Base-by-base conservation (phyloP, 176 grass and related monocot species). In the Aechmea fasciata region DNA sequence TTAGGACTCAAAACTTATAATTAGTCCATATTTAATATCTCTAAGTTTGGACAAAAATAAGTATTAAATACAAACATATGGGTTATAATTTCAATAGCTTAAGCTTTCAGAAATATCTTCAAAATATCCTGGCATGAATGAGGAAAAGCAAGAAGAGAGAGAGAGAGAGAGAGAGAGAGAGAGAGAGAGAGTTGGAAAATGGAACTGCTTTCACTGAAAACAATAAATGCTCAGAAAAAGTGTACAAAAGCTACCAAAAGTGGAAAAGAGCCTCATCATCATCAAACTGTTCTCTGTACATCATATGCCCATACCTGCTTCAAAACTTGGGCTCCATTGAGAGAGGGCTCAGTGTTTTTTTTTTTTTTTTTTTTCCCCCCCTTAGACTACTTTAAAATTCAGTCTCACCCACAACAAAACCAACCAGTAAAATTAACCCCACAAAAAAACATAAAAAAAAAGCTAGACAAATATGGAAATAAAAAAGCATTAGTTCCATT, bases 291-390 rank as follows among this genome's bases (percentile, higher is more conserved):
- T 47, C 50, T 67, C 11, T 75, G 17, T 17, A 65, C 51, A 57
- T n/a, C 1, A 57, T n/a, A 57, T n/a, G 65, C 74, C 65, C 74
- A 61, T 68, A 23, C 17, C 3, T 26, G 15, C 22, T 24, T 9
- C 20, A 77, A 77, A 77, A 68, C 26, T 69, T 69, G 75, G 75
- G 66, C 65, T 77, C 75, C 29, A 41, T 63, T 13, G 75, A 77
- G 75, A 69, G 75, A 77, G 73, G 73, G 73, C 63, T 66, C 10
- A 59, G 5, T 29, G 23, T 62, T 52, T 24, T 29, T 5, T 14
- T 48, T 9, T 24, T 24, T 24, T 52, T 54, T 26, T 29, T 0
- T 3, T 2, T 59, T 10, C 20, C 19, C 19, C 9, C 14, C 15
- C 53, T 57, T n/a, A 71, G 59, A 52, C 66, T 77, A 69, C 18